These are phyloP conservation scores for Clarireedia homoeocarpa DNA, from an alignment of 2,329 filamentous ascomycete genomes.

Conservation along the genomic window DNA sequence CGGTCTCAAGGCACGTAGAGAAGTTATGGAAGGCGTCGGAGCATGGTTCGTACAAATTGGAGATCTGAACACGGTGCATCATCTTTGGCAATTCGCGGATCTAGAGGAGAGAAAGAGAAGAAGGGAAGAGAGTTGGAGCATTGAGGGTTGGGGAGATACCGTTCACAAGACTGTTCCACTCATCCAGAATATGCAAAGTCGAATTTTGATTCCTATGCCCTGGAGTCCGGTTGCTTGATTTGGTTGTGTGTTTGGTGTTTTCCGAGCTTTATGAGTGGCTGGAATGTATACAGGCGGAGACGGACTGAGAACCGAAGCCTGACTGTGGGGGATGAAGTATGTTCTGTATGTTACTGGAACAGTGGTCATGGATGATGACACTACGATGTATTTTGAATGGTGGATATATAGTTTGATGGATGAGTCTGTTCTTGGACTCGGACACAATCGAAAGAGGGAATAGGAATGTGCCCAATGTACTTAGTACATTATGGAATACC, in stretches of 20 bases:
- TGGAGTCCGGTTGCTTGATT: conserved; percentile 76
- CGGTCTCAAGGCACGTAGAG: conserved; percentile 79
- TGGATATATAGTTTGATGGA: no score
- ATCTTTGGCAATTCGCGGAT: conserved; percentile 97
- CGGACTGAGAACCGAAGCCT: no score
- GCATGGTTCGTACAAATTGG: conserved; percentile 99
- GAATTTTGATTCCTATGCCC: conserved; percentile 86
- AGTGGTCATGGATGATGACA: no score
- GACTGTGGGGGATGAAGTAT: no score
- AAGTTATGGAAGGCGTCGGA: conserved; percentile 97
- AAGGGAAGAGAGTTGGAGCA: conserved; percentile 89
- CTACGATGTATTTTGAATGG: no score
- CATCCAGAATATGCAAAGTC: conserved; percentile 93
- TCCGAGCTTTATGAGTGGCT: no score
- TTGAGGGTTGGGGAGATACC: conserved; percentile 93
- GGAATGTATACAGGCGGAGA: no score
- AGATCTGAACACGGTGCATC: conserved; percentile 94
- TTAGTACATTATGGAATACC: no score
- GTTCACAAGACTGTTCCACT: conserved; percentile 98
- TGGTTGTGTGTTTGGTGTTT: background rate
- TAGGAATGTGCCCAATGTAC: no score
- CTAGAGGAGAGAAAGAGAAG: conserved; percentile 85
- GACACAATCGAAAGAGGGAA: no score
- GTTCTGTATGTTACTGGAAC: no score
- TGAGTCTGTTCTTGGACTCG: no score